Evolutionary conservation across 1,284 basidiomycete species (phyloP), one percentile per base, ranked within the genome.

Genomic region (Meira miltonrushii): DNA sequence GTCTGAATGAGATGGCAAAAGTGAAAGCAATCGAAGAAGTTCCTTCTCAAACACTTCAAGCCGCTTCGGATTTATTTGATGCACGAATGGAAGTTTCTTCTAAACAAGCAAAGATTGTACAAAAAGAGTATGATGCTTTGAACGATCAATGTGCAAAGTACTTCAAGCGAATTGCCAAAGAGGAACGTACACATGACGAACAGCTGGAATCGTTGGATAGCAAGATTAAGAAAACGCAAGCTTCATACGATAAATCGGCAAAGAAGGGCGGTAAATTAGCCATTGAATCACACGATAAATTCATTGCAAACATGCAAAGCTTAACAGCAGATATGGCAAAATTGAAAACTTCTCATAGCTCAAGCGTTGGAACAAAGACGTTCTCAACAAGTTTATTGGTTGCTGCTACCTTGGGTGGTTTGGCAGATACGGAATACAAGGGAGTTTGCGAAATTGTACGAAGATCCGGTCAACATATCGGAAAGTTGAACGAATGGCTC

Each of bases 141-240:
- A 78, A 78, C 52, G 75, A 78, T 21, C 60, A 67, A 13, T 71
- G 68, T 41, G 71, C 70, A 28, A 74, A 74, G 59, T 71, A 71
- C 62, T 78, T 78, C 58, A 74, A 71, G 33, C 67, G 66, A 48
- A 67, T 78, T 8, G 75, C 75, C 47, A 78, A 78, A 53, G 75
- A 78, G 50, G 75, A 78, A 59, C 59, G 65, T 10, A 60, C 62
- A 1, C 74, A 77, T 50, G 75, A 77, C 56, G 75, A 77, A 49
- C 54, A 65, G 17, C 51, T 76, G 3, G 60, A 68, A 33, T 50
- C 59, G 7, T 65, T 77, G 8, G 75, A 78, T 51, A 50, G 61
- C 38, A 78, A 78, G 61, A 63, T 78, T 55, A 77, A 77, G 43
- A 77, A 75, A 60, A 74, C 75, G 10, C 71, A 75, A 51, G 64